Percentiles rank a stretch among this genome's conserved stretches.
Conservation (phyloP, 305 asterid species). For the Fraxinus platypoda region DNA sequence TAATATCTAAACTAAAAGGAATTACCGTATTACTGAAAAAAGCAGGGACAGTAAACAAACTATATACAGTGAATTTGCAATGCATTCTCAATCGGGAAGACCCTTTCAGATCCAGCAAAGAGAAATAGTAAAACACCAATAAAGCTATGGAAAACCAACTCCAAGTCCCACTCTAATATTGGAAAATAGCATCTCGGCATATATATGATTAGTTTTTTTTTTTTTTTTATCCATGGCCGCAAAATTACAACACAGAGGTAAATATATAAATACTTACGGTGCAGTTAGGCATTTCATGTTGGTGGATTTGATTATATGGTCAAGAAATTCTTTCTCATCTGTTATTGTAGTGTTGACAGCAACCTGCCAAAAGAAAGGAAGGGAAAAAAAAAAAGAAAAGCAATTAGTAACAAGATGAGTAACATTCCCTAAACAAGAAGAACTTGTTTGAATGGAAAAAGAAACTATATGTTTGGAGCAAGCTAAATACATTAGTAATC, state of each 20-base stretch:
- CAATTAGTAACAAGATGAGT: background rate
- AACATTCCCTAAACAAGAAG: background rate
- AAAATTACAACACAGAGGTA: constrained; percentile 1
- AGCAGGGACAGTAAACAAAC: background rate
- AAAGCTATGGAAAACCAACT: background rate
- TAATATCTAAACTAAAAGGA: background rate
- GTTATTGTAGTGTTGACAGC: constrained; percentile 78
- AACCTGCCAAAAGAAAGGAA: constrained; percentile 36
- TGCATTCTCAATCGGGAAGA: background rate
- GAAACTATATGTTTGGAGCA: background rate
- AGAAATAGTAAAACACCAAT: background rate
- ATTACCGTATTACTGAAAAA: background rate
- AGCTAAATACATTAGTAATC: constrained; percentile 9
- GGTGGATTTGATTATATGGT: constrained; percentile 85
- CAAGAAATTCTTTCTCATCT: constrained; percentile 86
- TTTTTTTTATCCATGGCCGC: background rate
- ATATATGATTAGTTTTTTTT: too few species aligned
- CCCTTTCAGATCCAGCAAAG: background rate
- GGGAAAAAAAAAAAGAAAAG: background rate
- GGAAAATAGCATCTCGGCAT: background rate
- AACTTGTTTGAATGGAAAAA: background rate
- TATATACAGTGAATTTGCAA: background rate
- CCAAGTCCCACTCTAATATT: background rate
- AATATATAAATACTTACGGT: constrained; percentile 46
- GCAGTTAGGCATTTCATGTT: constrained; percentile 97